Percentiles rank a stretch among this genome's conserved stretches.
Evolutionary conservation across 2,329 filamentous ascomycete genomes (phyloP).

Genomic region (Claviceps sp.): DNA sequence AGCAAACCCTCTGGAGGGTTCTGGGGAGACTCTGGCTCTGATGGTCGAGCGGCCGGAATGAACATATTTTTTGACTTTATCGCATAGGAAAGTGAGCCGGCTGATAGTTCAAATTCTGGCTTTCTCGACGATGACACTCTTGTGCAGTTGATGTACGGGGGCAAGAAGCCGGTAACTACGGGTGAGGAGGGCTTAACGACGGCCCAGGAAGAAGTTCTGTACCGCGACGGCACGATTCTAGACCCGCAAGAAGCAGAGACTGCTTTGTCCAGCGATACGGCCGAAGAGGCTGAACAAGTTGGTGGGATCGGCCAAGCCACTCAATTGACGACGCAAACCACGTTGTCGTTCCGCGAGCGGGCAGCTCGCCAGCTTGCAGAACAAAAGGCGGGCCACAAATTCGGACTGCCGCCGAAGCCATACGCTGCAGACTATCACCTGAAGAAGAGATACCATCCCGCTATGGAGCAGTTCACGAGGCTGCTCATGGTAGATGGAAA

Average conservation of each 20-base stretch:
- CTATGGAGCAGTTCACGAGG: slow-evolving; percentile 78
- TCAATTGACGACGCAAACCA: too few relatives aligned
- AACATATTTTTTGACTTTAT: background rate
- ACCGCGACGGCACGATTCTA: slow-evolving; percentile 28
- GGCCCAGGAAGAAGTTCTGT: slow-evolving; percentile 31
- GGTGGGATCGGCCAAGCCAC: too few relatives aligned
- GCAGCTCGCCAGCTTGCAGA: too few relatives aligned
- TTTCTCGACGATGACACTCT: slow-evolving; percentile 22
- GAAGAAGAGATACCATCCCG: slow-evolving; percentile 72
- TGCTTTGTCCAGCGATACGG: slow-evolving; percentile 13
- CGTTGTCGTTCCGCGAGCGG: too few relatives aligned
- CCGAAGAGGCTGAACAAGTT: slow-evolving; percentile 7
- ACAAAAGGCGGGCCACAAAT: slow-evolving; percentile 55
- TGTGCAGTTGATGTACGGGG: slow-evolving; percentile 24
- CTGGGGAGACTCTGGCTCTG: background rate
- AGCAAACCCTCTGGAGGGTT: background rate
- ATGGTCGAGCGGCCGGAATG: background rate
- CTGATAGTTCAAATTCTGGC: slow-evolving; percentile 9
- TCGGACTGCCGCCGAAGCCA: slow-evolving; percentile 54
- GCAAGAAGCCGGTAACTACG: slow-evolving; percentile 17
- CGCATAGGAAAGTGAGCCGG: background rate
- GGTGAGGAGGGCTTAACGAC: slow-evolving; percentile 23
- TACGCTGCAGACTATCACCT: slow-evolving; percentile 50
- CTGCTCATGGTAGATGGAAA: slow-evolving; percentile 88
- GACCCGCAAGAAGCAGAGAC: slow-evolving; percentile 20